phyloP scores from a whole-genome alignment of 208 protist genomes.

The Lotmaria passim region DNA sequence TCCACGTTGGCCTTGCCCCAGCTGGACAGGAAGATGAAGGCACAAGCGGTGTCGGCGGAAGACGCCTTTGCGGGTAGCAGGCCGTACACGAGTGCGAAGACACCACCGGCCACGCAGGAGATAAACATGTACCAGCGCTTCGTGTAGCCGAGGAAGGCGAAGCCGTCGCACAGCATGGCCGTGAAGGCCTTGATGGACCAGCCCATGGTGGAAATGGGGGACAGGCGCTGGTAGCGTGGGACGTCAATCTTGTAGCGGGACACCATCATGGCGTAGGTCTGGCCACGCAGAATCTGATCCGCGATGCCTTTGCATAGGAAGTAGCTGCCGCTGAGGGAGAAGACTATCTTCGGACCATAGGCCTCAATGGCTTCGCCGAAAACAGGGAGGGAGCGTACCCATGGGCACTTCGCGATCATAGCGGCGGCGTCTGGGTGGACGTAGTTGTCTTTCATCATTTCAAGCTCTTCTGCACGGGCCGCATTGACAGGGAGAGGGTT shows the following conservation, averaged over 20 bases:
- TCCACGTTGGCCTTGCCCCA: slow-evolving; percentile 75
- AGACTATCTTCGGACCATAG: slow-evolving; percentile 42
- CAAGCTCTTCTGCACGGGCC: neutral
- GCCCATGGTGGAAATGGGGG: slow-evolving; percentile 42
- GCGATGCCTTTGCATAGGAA: slow-evolving; percentile 66
- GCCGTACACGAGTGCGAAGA: slow-evolving; percentile 50
- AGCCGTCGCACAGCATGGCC: slow-evolving; percentile 65
- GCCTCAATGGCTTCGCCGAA: slow-evolving; percentile 48
- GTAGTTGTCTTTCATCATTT: slow-evolving; percentile 27
- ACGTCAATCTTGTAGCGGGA: slow-evolving; percentile 43
- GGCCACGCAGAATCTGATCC: slow-evolving; percentile 47
- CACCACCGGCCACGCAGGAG: slow-evolving; percentile 49
- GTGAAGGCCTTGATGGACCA: slow-evolving; percentile 74
- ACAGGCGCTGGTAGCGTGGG: slow-evolving; percentile 57
- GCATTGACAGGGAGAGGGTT: too few relatives aligned
- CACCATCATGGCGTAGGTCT: slow-evolving; percentile 53
- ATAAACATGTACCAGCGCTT: slow-evolving; percentile 75
- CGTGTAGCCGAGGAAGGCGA: slow-evolving; percentile 70
- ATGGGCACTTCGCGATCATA: slow-evolving; percentile 38
- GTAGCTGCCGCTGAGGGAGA: slow-evolving; percentile 49
- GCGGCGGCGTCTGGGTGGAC: slow-evolving; percentile 42
- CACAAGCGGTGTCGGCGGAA: slow-evolving; percentile 39
- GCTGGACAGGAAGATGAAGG: slow-evolving; percentile 56
- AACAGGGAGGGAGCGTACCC: slow-evolving; percentile 41
- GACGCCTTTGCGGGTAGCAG: slow-evolving; percentile 45